These are phyloP conservation scores for Diplosphaera chodatii DNA, from an alignment of 139 green algal genomes.

Conservation along the genomic window DNA sequence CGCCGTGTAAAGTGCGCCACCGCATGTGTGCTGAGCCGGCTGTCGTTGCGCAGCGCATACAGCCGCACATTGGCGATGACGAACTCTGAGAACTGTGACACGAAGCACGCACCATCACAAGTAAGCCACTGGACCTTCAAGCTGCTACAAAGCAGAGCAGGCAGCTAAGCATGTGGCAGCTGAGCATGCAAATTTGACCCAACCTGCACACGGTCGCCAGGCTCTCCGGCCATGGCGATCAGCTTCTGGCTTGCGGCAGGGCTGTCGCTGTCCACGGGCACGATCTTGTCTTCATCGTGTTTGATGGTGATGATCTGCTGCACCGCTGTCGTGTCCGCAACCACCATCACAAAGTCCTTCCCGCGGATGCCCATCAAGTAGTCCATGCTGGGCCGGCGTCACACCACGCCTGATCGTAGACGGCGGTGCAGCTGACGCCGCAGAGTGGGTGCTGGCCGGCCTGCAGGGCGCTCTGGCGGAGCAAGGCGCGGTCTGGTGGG, in stretches of 20 bases:
- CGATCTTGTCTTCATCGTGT: slow-evolving; percentile 81
- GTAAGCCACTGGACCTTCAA: too few relatives aligned
- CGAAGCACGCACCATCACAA: too few relatives aligned
- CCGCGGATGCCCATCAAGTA: slow-evolving; percentile 67
- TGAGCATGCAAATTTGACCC: too few relatives aligned
- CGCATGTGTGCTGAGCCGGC: slow-evolving; percentile 75
- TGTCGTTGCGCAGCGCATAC: slow-evolving; percentile 82
- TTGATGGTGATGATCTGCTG: slow-evolving; percentile 97
- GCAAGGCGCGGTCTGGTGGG: too few relatives aligned
- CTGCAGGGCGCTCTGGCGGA: too few relatives aligned
- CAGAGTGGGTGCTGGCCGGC: too few relatives aligned
- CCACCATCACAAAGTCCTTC: slow-evolving; percentile 94
- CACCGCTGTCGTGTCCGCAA: slow-evolving; percentile 76
- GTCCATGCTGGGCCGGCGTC: too few relatives aligned
- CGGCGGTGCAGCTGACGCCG: too few relatives aligned
- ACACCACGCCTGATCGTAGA: too few relatives aligned
- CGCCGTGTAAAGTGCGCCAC: slow-evolving; percentile 85
- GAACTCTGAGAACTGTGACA: slow-evolving; percentile 76
- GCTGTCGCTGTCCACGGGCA: slow-evolving; percentile 48
- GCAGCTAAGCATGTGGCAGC: too few relatives aligned
- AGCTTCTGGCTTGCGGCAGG: slow-evolving; percentile 60
- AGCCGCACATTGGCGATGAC: slow-evolving; percentile 90
- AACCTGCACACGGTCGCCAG: slow-evolving; percentile 23
- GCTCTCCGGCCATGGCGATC: slow-evolving; percentile 64
- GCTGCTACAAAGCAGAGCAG: too few relatives aligned